These are phyloP conservation scores for Nemania sp. DNA, from an alignment of 2,329 filamentous ascomycete species.

Conservation along the genomic window DNA sequence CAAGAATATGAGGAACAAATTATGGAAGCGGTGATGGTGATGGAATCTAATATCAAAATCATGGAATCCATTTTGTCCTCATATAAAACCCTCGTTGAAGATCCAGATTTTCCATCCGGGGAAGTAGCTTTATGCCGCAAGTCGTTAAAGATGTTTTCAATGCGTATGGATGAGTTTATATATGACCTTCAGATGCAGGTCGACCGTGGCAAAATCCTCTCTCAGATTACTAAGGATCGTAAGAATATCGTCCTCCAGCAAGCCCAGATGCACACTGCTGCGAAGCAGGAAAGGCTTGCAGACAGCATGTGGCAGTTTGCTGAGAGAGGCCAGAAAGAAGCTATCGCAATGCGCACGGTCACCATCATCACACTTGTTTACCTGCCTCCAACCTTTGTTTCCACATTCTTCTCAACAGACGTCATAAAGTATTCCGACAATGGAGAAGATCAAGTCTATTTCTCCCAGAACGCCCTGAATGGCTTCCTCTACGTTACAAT, in stretches of 20 bases:
- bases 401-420: slow-evolving; percentile 53
- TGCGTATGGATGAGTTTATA: slow-evolving; percentile 50
- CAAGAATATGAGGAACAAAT: slow-evolving; percentile 53
- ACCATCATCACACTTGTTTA: slow-evolving; percentile 52
- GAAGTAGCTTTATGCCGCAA: slow-evolving; percentile 30
- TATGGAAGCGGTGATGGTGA: slow-evolving; percentile 51
- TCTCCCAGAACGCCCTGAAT: slow-evolving; percentile 24
- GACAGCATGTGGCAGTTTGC: slow-evolving; percentile 39
- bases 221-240: slow-evolving; percentile 50
- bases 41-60: slow-evolving; percentile 52
- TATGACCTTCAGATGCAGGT: slow-evolving; percentile 52
- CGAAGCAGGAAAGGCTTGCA: slow-evolving; percentile 47
- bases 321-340: slow-evolving; percentile 45
- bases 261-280: slow-evolving; percentile 44
- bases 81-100: slow-evolving; percentile 39
- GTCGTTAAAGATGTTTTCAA: slow-evolving; percentile 43
- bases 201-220: slow-evolving; percentile 50
- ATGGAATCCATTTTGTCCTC: slow-evolving; percentile 45
- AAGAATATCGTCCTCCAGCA: slow-evolving; percentile 47
- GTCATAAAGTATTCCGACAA: slow-evolving; percentile 37
- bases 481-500: slow-evolving; percentile 32
- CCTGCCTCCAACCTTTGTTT: slow-evolving; percentile 54
- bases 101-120: slow-evolving; percentile 39
- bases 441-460: slow-evolving; percentile 28
- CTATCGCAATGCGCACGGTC: slow-evolving; percentile 53